These are phyloP conservation scores for Trichoderma atroviride DNA, from an alignment of 2,329 filamentous ascomycete species.

Conservation along the genomic window DNA sequence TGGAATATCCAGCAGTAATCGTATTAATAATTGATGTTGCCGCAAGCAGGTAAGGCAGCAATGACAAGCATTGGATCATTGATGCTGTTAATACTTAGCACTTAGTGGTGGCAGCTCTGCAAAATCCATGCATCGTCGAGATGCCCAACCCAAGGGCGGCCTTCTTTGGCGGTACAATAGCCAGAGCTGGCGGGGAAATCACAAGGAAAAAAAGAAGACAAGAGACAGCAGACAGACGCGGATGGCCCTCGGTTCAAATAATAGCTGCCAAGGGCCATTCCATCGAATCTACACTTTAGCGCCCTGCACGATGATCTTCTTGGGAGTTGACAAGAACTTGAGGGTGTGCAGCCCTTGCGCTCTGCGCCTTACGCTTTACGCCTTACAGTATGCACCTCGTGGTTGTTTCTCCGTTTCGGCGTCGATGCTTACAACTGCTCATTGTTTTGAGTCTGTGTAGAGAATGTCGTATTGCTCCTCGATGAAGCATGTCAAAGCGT, in stretches of 20 bases:
- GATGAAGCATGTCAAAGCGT: not conserved
- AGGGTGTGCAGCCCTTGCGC: not conserved
- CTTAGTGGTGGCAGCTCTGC: not conserved
- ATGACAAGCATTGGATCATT: too few relatives aligned
- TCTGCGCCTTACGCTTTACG: too few relatives aligned
- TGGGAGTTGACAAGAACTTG: not conserved
- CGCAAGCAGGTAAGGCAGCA: not conserved
- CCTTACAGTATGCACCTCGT: not conserved
- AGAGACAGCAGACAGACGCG: not conserved
- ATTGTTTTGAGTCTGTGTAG: not conserved
- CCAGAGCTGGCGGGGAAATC: not conserved
- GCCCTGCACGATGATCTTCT: slow-evolving; percentile 1
- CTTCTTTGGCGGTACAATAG: not conserved
- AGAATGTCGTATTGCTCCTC: not conserved
- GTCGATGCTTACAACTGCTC: not conserved
- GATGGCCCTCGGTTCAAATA: slow-evolving; percentile 16
- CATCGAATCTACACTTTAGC: not conserved
- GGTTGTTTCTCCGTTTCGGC: not conserved
- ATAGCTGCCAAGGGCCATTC: not conserved
- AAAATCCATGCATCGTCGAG: not conserved
- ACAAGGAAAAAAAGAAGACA: not conserved
- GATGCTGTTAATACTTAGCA: not conserved
- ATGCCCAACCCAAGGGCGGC: not conserved
- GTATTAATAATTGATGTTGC: not conserved
- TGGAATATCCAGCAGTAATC: not conserved